These are phyloP conservation scores for Phytopythium oedochilum DNA, from an alignment of 352 stramenopile species.

Conservation along the genomic window DNA sequence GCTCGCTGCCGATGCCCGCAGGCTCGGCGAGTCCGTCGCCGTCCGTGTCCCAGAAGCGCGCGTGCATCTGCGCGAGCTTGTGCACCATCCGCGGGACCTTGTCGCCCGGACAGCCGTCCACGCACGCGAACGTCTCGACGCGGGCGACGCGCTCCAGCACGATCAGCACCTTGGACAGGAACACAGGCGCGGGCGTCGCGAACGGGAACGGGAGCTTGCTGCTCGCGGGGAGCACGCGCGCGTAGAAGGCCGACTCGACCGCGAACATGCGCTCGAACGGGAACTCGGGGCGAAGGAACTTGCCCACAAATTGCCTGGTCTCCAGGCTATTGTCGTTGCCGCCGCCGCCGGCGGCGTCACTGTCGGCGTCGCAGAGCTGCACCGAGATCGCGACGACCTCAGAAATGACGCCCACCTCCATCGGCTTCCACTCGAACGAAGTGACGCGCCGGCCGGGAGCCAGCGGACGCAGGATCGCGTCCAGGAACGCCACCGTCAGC, in stretches of 20 bases:
- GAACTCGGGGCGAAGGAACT: constrained; percentile 76
- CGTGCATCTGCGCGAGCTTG: constrained; percentile 65
- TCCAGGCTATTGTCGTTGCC: constrained; percentile 7
- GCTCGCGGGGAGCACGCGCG: constrained; percentile 23
- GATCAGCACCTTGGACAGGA: constrained; percentile 66
- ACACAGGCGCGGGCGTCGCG: constrained; percentile 40
- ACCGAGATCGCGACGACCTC: constrained; percentile 57
- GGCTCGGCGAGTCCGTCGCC: constrained; percentile 34
- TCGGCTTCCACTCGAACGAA: constrained; percentile 50
- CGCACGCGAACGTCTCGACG: constrained; percentile 50
- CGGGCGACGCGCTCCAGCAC: constrained; percentile 54
- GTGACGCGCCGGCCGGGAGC: constrained; percentile 20
- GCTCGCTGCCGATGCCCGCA: constrained; percentile 67
- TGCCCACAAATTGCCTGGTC: constrained; percentile 46
- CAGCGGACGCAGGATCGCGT: constrained; percentile 23
- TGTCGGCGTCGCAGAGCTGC: constrained; percentile 15
- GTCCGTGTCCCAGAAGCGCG: constrained; percentile 40
- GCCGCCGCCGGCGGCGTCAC: background rate
- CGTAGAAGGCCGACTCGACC: constrained; percentile 78
- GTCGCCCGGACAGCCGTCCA: constrained; percentile 53
- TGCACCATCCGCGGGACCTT: constrained; percentile 37
- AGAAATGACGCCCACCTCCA: constrained; percentile 78
- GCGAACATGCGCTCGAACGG: constrained; percentile 79
- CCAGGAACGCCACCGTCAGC: constrained; percentile 54
- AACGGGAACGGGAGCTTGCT: constrained; percentile 71